Base-by-base conservation (phyloP, 371 early-diverging fungal species). In the Parasitella parasitica region DNA sequence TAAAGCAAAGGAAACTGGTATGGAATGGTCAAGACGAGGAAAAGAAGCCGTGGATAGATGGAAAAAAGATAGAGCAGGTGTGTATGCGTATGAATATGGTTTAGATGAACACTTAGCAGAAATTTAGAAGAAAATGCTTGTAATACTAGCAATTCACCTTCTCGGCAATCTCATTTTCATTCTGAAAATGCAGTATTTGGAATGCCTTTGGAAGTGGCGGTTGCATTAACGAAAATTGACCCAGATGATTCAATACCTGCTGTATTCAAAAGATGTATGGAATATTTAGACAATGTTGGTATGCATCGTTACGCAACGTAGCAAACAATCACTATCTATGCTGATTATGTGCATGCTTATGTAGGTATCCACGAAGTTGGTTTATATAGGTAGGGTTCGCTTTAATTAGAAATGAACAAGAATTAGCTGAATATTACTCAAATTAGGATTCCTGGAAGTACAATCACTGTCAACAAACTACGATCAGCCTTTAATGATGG, bases 181-280 rank as follows among this genome's bases (percentile, higher is more conserved):
- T 16, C 61, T 16, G 72, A 70, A 51, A 66, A 71, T 27, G 61
- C 70, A 27, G 72, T 87, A 4, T 88, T 88, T 73, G 86, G 88
- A 2, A 64, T 76, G 24, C 80, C 88, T 3, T 54, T 88, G 22
- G 77, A 81, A 46, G 70, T 73, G 13, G 88, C 86, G 1, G 80
- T 86, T 7, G 71, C 61, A 36, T 54, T 78, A 30, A 85, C 87
- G 1, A 71, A 75, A 12, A 71, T 89, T n/a, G 76, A 82, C 15
- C 76, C 76, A 0, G 75, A 75, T 7, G 78, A 82, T 50, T 75
- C 79, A 35, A 69, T 92, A 26, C 94, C 94, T 5, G 85, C 89
- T 2, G 78, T 93, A 16, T 80, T 94, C 26, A 83, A 81, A 41
- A 74, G 92, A 32, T 91, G 92, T 57, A 87, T 94, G 39, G 92